Base-by-base conservation (phyloP, 768 basidiomycete genomes). In the Mycena sanguinolenta region DNA sequence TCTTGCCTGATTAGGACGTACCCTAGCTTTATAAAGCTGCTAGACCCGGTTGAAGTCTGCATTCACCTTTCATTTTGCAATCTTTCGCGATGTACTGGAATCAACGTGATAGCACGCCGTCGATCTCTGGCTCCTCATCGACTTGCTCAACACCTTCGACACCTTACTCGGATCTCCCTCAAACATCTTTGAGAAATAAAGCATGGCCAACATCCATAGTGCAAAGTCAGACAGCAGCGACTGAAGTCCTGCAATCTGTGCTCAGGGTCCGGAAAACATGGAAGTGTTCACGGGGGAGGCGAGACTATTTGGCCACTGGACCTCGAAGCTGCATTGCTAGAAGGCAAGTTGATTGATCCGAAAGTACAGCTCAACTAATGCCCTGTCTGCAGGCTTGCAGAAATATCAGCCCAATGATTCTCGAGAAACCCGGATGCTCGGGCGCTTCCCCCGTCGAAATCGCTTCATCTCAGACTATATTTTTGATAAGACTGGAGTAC, bases 251-350 rank as follows among this genome's bases (percentile, higher is more conserved):
- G 78, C 84, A 89, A 76, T 87, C 88, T 54, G 89, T 93, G 67
- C 86, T 92, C 71, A 88, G 85, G 70, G 86, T 86, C 49, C 87
- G 92, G 67, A 92, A 92, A 79, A 90, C 86, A 74, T 93, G 91
- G 91, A 92, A 92, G 76, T 92, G 90, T 2, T 78, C 89, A 38
- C 87, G 88, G 75, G 92, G 91, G n/a, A 57, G 88, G 89, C 30
- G 92, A 93, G 76, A 85, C 90, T 9, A 92, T 94, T 27, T 94
- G 93, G 93, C 93, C 92, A 53, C 91, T 90, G 19, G 87, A 91
- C 73, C 88, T 94, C 61, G 93, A 94, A 82, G 91, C 90, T 34
- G 91, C 91, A 44, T 83, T 94, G 75, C 86, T 94, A 50, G 90
- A 92, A 85, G 93, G 93, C 92, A n/a, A 69, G 42, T 17, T 53